A percentile compares a stretch with the other conserved stretches of the same genome.
phyloP scores from a whole-genome alignment of 805 yeast species.

The Wickerhamiella sergipiensis region DNA sequence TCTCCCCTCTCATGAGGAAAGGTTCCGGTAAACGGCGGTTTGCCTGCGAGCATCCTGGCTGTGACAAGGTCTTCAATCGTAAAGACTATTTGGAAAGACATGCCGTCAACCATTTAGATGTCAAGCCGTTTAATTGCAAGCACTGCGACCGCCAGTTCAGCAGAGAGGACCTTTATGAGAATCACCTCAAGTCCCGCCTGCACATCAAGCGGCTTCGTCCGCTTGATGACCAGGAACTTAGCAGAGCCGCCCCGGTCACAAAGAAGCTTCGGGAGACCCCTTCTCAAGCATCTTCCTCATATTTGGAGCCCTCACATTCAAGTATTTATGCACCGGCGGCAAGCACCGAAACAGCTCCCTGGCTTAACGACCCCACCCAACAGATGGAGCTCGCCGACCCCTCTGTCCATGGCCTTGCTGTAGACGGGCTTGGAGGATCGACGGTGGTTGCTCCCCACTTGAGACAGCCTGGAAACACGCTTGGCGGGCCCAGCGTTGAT shows the following conservation, averaged over 20 bases:
- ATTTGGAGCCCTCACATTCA: background rate
- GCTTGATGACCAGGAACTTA: background rate
- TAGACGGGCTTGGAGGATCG: background rate
- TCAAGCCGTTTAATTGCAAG: constrained; percentile 24
- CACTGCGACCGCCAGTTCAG: constrained; percentile 25
- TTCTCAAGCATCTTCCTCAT: background rate
- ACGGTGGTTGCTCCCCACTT: background rate
- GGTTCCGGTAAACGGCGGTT: constrained; percentile 9
- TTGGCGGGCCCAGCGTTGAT: too few relatives aligned
- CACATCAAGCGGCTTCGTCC: constrained; percentile 13
- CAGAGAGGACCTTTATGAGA: constrained; percentile 25
- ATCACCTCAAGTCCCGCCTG: constrained; percentile 23
- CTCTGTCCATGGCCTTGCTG: too few relatives aligned
- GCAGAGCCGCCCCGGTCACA: background rate
- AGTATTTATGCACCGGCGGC: background rate
- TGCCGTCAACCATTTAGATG: constrained; percentile 25
- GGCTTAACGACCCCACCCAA: background rate
- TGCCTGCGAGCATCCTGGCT: constrained; percentile 25
- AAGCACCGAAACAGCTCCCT: background rate
- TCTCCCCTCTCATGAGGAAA: background rate
- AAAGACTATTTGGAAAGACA: constrained; percentile 26
- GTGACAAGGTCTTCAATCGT: constrained; percentile 24
- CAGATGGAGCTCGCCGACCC: too few relatives aligned
- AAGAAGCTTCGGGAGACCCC: background rate
- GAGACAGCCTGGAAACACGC: too few relatives aligned